A percentile compares a stretch with the other conserved stretches of the same genome.
Evolutionary conservation across 1,139 yeast species (phyloP).

Genomic region (Blastobotrys apis): DNA sequence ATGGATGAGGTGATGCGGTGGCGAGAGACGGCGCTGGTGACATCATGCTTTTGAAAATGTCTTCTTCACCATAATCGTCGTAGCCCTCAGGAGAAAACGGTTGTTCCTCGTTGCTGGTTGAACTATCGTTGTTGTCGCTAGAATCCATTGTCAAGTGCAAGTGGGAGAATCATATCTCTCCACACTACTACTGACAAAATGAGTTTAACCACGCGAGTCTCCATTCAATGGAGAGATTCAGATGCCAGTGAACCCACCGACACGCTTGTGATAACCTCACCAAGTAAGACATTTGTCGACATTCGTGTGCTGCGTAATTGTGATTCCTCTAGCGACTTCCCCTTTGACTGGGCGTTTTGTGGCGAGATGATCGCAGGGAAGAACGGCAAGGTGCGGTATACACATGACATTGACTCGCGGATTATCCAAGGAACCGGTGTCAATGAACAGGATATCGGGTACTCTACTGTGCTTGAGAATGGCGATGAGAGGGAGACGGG

Average conservation of each 20-base stretch:
- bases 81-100: background rate
- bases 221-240: slow-evolving; percentile 52
- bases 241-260: slow-evolving; percentile 45
- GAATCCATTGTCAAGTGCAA: background rate
- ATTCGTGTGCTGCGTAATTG: slow-evolving; percentile 31
- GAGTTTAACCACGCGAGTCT: slow-evolving; percentile 43
- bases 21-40: slow-evolving; percentile 7
- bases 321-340: slow-evolving; percentile 21
- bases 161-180: background rate
- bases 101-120: background rate
- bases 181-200: slow-evolving; percentile 12
- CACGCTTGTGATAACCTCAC: slow-evolving; percentile 50
- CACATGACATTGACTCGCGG: slow-evolving; percentile 44
- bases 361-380: slow-evolving; percentile 39
- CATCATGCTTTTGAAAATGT: background rate
- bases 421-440: slow-evolving; percentile 18
- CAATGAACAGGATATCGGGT: slow-evolving; percentile 18
- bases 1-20: background rate
- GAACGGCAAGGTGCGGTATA: slow-evolving; percentile 32
- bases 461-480: slow-evolving; percentile 35
- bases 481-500: slow-evolving; percentile 53
- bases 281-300: slow-evolving; percentile 45
- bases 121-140: background rate
- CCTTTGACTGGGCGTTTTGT: slow-evolving; percentile 43
- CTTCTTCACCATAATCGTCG: background rate